These are phyloP conservation scores for Neurospora sp. DNA, from an alignment of 495 filamentous ascomycete genomes.

Conservation along the genomic window DNA sequence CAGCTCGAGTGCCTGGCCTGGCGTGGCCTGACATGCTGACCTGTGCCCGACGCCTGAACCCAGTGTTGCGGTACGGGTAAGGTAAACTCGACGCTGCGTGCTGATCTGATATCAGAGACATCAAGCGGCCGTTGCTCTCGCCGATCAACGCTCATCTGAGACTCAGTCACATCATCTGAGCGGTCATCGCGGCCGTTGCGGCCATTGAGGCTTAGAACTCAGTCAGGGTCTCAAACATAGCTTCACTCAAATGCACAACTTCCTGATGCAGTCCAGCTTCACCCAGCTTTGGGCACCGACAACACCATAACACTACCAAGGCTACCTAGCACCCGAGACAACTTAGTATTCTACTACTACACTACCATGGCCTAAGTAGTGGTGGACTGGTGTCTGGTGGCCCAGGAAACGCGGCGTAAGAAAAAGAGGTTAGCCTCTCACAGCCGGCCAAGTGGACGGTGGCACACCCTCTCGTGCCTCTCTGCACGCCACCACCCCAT, in stretches of 20 bases:
- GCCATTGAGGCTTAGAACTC: background rate
- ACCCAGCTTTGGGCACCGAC: background rate
- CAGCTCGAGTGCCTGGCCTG: background rate
- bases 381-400: conserved; percentile 6
- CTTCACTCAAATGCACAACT: background rate
- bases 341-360: background rate
- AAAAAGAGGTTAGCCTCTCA: conserved; percentile 20
- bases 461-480: conserved; percentile 1
- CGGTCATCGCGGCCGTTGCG: background rate
- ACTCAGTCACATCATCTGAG: background rate
- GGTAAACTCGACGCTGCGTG: background rate
- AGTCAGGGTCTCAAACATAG: background rate
- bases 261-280: background rate
- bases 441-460: conserved; percentile 22
- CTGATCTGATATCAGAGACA: background rate
- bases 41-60: background rate
- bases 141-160: background rate
- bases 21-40: background rate
- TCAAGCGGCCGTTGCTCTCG: background rate
- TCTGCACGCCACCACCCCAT: conserved; percentile 12
- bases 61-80: background rate
- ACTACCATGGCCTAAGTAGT: background rate
- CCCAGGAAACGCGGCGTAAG: background rate
- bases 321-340: background rate
- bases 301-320: background rate